phyloP scores from a whole-genome alignment of 1,284 basidiomycete genomes.

The Trametes hirsuta region DNA sequence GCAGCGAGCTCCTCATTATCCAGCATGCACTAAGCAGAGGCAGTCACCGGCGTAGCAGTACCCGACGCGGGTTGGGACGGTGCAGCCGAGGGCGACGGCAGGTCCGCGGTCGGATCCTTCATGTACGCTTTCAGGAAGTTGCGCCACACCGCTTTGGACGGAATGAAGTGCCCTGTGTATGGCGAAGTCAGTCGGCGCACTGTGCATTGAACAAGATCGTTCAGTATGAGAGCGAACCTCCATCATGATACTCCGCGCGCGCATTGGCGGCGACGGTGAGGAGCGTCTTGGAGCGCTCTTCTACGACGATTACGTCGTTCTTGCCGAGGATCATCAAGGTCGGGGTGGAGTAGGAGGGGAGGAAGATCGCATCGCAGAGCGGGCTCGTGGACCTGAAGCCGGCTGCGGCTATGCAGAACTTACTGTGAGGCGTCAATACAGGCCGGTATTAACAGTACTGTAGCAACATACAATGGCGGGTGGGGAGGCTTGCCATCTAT shows the following conservation, averaged over 20 bases:
- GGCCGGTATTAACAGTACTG: neutral
- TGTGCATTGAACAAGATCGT: too few relatives aligned
- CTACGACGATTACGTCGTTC: conserved; percentile 80
- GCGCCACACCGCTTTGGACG: conserved; percentile 74
- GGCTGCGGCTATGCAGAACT: conserved; percentile 71
- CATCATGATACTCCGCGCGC: conserved; percentile 74
- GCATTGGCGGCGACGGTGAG: conserved; percentile 59
- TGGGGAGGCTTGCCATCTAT: conserved; percentile 65
- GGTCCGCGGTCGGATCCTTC: conserved; percentile 39
- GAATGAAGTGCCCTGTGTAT: conserved; percentile 75
- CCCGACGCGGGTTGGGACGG: conserved; percentile 40
- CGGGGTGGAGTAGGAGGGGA: conserved; percentile 63
- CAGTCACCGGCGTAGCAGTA: conserved; percentile 37
- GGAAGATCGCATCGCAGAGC: conserved; percentile 57
- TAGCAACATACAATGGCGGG: conserved; percentile 62
- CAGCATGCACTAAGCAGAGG: neutral
- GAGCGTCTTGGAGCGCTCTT: conserved; percentile 68
- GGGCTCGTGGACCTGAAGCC: conserved; percentile 65
- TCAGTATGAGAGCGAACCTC: too few relatives aligned
- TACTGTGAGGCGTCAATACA: conserved; percentile 39
- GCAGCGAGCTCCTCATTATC: neutral
- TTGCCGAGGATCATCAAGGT: conserved; percentile 83
- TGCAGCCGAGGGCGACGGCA: conserved; percentile 37
- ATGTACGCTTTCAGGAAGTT: conserved; percentile 66
- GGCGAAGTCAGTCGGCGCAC: too few relatives aligned